Percentiles rank a stretch among this genome's conserved stretches.
These are phyloP conservation scores for Pistacia atlantica DNA, from an alignment of 345 rosid genomes.

Conservation along the genomic window DNA sequence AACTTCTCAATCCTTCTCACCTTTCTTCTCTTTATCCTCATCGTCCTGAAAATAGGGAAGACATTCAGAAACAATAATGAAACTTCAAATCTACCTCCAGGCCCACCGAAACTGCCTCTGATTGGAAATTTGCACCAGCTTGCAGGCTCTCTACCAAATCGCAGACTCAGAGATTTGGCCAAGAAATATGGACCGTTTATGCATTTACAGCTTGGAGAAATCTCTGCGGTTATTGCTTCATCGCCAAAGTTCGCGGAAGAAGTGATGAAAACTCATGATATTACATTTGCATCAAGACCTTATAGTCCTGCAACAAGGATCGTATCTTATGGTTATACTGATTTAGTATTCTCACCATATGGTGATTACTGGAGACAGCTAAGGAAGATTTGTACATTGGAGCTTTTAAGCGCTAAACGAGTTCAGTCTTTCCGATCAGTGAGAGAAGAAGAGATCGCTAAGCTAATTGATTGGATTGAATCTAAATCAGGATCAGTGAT, in stretches of 20 bases:
- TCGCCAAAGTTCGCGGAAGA: neutral
- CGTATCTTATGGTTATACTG: neutral
- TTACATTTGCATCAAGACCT: slow-evolving; percentile 4
- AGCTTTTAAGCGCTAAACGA: neutral
- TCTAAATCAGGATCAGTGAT: too few species aligned
- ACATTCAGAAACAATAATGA: too few species aligned
- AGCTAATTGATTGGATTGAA: slow-evolving; percentile 1
- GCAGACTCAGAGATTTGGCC: too few species aligned
- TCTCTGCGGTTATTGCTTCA: too few species aligned
- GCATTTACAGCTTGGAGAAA: too few species aligned
- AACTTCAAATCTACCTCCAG: too few species aligned
- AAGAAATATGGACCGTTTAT: too few species aligned
- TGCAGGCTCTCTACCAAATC: too few species aligned
- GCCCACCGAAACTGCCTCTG: neutral
- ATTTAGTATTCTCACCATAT: neutral
- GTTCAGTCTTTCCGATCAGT: neutral
- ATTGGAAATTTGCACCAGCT: neutral
- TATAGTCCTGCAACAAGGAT: neutral
- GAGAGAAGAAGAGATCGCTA: neutral
- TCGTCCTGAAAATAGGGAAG: too few species aligned
- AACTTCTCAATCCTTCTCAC: neutral
- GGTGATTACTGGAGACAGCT: neutral
- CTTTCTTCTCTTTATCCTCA: too few species aligned
- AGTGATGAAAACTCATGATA: slow-evolving; percentile 3
- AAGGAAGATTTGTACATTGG: neutral